phyloP scores from a whole-genome alignment of 2,329 filamentous ascomycete species.

The Leptographium procerum region DNA sequence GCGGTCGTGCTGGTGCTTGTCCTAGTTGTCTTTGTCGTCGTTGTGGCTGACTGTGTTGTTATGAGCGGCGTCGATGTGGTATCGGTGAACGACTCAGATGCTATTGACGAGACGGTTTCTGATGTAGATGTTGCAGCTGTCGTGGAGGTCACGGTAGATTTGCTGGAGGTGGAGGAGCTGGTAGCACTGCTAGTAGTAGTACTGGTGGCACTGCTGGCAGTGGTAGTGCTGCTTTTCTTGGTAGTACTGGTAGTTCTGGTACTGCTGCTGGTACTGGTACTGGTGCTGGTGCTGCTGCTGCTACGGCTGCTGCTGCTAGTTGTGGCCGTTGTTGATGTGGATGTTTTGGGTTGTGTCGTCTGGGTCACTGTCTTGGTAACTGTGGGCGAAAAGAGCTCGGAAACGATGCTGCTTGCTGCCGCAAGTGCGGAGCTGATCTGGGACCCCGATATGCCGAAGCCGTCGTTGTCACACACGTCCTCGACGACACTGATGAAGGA shows the following conservation, averaged over 20 bases:
- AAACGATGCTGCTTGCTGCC: slow-evolving; percentile 9
- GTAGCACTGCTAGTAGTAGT: neutral
- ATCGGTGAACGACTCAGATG: neutral
- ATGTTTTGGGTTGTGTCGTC: neutral
- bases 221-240: neutral
- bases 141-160: neutral
- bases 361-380: neutral
- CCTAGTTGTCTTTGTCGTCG: neutral
- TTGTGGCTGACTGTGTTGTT: neutral
- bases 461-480: slow-evolving; percentile 3
- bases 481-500: slow-evolving; percentile 9
- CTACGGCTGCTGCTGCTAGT: neutral
- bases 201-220: neutral
- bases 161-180: neutral
- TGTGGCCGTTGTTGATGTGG: neutral
- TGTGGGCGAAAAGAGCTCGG: neutral
- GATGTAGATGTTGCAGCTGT: neutral
- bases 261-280: neutral
- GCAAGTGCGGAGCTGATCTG: slow-evolving; percentile 7
- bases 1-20: neutral
- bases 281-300: neutral
- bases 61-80: neutral
- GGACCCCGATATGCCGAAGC: slow-evolving; percentile 3
- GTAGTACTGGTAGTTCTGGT: neutral
- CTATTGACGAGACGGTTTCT: neutral